These are phyloP conservation scores for Gnomoniopsis sp. DNA, from an alignment of 2,329 filamentous ascomycete genomes.

Conservation along the genomic window DNA sequence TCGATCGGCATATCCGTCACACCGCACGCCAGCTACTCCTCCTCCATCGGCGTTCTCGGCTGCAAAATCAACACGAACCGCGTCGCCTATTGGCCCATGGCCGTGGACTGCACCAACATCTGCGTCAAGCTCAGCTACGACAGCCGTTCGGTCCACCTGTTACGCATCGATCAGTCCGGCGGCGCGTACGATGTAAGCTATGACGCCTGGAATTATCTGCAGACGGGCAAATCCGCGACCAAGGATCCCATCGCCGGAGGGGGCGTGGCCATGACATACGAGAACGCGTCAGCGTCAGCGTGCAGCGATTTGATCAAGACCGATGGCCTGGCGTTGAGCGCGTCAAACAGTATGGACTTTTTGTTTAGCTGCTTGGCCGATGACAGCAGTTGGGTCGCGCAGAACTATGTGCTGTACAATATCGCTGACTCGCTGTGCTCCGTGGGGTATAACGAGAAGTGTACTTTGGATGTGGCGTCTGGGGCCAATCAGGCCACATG, in stretches of 20 bases:
- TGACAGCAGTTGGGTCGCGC: conserved; percentile 41
- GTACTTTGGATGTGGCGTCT: conserved; percentile 39
- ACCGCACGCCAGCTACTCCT: conserved; percentile 54
- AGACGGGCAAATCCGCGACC: conserved; percentile 43
- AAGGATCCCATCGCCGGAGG: conserved; percentile 45
- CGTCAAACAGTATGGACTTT: conserved; percentile 52
- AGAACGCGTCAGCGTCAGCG: conserved; percentile 39
- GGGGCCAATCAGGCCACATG: conserved; percentile 43
- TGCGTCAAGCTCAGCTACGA: conserved; percentile 49
- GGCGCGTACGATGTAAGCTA: conserved; percentile 51
- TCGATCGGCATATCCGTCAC: conserved; percentile 36
- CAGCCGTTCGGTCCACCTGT: conserved; percentile 51
- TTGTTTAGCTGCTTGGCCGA: conserved; percentile 41
- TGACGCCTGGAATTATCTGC: conserved; percentile 57
- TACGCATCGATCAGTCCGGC: conserved; percentile 52
- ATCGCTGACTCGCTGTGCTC: conserved; percentile 47
- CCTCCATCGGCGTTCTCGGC: conserved; percentile 53
- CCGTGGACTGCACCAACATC: conserved; percentile 50
- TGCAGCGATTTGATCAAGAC: conserved; percentile 49
- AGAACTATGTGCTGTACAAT: conserved; percentile 49
- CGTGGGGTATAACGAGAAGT: conserved; percentile 43
- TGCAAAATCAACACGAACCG: conserved; percentile 59
- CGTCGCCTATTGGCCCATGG: conserved; percentile 55
- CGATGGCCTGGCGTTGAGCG: conserved; percentile 33
- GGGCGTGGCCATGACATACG: conserved; percentile 43